These are phyloP conservation scores for Russula sp. DNA, from an alignment of 768 basidiomycete genomes.

Conservation along the genomic window DNA sequence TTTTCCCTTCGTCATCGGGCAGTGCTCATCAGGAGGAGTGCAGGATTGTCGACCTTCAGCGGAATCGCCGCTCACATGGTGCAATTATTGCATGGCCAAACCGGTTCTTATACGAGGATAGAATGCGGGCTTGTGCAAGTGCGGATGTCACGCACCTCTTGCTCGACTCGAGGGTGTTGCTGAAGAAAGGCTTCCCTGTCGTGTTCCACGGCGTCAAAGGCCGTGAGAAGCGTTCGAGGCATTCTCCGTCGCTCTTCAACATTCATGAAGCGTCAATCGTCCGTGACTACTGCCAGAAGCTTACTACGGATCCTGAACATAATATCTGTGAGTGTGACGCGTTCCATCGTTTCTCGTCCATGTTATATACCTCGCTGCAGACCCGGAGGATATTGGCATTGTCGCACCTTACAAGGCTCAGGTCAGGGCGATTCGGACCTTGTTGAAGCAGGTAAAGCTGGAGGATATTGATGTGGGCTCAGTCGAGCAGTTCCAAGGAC, in stretches of 20 bases:
- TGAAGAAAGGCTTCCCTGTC: slow-evolving; percentile 28
- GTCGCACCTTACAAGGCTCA: slow-evolving; percentile 38
- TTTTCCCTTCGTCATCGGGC: not conserved
- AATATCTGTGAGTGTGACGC: slow-evolving; percentile 30
- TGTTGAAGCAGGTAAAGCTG: slow-evolving; percentile 22
- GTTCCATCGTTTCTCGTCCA: not conserved
- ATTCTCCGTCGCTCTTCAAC: slow-evolving; percentile 39
- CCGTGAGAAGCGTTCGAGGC: slow-evolving; percentile 31
- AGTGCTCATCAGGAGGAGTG: slow-evolving; percentile 8
- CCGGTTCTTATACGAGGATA: slow-evolving; percentile 35
- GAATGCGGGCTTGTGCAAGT: slow-evolving; percentile 31
- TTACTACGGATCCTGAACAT: slow-evolving; percentile 27
- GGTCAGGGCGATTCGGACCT: slow-evolving; percentile 30
- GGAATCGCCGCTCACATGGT: slow-evolving; percentile 22
- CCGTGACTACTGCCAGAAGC: slow-evolving; percentile 30
- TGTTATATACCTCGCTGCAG: slow-evolving; percentile 15
- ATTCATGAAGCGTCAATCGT: slow-evolving; percentile 34
- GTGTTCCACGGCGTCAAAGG: slow-evolving; percentile 35
- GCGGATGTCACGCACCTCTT: slow-evolving; percentile 27
- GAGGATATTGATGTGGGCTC: slow-evolving; percentile 32
- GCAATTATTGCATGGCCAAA: slow-evolving; percentile 55
- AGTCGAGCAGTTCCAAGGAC: slow-evolving; percentile 40
- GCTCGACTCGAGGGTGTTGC: slow-evolving; percentile 29
- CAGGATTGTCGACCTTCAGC: slow-evolving; percentile 20
- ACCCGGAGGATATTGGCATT: slow-evolving; percentile 32